phyloP scores from a whole-genome alignment of 345 rosid genomes.

The Kernera saxatilis region DNA sequence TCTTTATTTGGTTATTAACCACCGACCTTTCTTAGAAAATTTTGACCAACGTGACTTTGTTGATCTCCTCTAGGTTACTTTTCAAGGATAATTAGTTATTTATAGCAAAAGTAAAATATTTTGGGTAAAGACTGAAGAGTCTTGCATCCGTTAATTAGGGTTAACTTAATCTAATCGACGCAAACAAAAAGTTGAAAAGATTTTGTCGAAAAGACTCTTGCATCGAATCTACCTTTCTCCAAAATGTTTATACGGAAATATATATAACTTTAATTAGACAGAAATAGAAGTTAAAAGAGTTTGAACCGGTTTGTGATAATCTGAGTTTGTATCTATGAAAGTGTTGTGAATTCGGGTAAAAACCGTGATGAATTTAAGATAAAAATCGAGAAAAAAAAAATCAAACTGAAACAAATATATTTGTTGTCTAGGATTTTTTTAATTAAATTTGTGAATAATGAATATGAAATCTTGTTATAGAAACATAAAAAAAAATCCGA shows the following conservation, averaged over 20 bases:
- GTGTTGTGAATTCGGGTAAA: no score
- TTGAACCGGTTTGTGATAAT: neutral
- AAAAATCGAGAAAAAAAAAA: no score
- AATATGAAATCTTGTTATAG: no score
- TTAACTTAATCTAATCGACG: slow-evolving; percentile 1
- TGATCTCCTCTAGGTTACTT: neutral
- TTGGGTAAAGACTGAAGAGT: neutral
- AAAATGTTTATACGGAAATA: neutral
- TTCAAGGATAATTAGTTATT: neutral
- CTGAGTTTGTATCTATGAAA: no score
- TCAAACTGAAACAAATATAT: no score
- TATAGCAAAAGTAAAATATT: neutral
- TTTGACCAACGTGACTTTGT: neutral
- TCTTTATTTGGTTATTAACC: slow-evolving; percentile 6
- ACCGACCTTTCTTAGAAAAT: slow-evolving; percentile 11
- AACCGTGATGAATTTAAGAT: no score
- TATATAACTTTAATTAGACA: no score
- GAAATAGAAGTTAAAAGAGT: neutral
- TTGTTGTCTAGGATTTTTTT: no score
- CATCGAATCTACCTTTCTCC: neutral
- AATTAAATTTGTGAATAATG: no score
- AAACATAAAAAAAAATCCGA: no score
- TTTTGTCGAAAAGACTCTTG: neutral
- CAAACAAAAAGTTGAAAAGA: neutral
- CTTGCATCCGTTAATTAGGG: slow-evolving; percentile 19